These are phyloP conservation scores for Cercospora janseana DNA, from an alignment of 2,329 filamentous ascomycete species.

Conservation along the genomic window DNA sequence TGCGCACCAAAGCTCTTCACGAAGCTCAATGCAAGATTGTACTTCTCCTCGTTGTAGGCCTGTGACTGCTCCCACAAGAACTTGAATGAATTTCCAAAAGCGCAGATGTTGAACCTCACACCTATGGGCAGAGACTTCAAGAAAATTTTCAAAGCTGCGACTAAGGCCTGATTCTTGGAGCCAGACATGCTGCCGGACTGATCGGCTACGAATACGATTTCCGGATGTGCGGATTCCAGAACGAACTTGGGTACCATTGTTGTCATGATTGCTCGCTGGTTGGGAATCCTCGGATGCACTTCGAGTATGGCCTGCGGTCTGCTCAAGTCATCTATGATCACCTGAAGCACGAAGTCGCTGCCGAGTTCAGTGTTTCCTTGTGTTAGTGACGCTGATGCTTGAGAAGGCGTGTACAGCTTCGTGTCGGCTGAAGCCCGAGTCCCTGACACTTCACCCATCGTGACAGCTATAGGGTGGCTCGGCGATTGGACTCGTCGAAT, in stretches of 20 bases:
- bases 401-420: conserved; percentile 52
- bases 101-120: conserved; percentile 68
- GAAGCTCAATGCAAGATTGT: conserved; percentile 46
- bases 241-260: conserved; percentile 69
- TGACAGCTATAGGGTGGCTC: conserved; percentile 65
- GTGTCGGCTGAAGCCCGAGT: conserved; percentile 37
- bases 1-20: conserved; percentile 46
- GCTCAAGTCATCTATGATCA: conserved; percentile 59
- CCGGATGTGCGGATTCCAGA: conserved; percentile 55
- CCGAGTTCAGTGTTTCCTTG: conserved; percentile 55
- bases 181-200: conserved; percentile 65
- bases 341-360: conserved; percentile 65
- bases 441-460: conserved; percentile 58
- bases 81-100: conserved; percentile 55
- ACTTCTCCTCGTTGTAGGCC: conserved; percentile 47
- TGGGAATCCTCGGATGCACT: conserved; percentile 59
- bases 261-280: conserved; percentile 66
- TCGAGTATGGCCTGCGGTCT: conserved; percentile 66
- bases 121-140: conserved; percentile 64
- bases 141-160: conserved; percentile 60
- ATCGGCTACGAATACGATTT: conserved; percentile 72
- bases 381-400: conserved; percentile 61
- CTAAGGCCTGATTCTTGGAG: conserved; percentile 53
- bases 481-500: conserved; percentile 65
- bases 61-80: conserved; percentile 52